Percentiles rank a stretch among this genome's conserved stretches.
These are phyloP conservation scores for Hyaloscypha variabilis DNA, from an alignment of 495 filamentous ascomycete species.

Conservation along the genomic window DNA sequence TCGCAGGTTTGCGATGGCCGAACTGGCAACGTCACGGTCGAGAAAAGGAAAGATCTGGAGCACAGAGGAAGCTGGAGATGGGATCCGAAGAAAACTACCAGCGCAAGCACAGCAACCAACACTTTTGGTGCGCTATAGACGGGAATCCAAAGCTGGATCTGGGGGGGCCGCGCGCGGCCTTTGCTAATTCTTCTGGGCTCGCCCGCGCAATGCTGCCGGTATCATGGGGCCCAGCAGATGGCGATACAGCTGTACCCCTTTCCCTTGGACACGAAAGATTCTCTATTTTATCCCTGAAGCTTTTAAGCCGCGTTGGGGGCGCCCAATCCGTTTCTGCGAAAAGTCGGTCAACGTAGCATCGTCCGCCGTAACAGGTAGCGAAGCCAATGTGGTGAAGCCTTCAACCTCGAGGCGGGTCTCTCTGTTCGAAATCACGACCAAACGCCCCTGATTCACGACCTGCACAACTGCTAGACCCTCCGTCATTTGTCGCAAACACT, in stretches of 20 bases:
- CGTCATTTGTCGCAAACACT: conserved; percentile 4
- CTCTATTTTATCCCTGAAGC: background rate
- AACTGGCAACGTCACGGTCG: background rate
- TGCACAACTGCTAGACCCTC: conserved; percentile 10
- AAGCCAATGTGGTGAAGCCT: conserved; percentile 14
- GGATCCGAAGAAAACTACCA: background rate
- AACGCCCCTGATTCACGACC: conserved; percentile 1
- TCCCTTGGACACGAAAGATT: background rate
- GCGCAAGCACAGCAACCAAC: background rate
- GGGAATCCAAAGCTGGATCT: background rate
- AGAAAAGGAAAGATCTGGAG: background rate
- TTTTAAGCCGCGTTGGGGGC: conserved; percentile 4
- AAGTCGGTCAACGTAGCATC: conserved; percentile 7
- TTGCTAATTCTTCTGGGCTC: background rate
- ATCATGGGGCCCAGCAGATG: background rate
- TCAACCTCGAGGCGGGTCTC: conserved; percentile 13
- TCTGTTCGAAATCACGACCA: conserved; percentile 17
- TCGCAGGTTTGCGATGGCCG: background rate
- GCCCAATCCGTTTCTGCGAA: too few species aligned
- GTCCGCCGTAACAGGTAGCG: conserved; percentile 11
- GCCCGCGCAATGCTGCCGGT: background rate
- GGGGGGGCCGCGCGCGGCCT: background rate
- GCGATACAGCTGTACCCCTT: conserved; percentile 4
- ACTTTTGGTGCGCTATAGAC: background rate
- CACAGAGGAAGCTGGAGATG: background rate